These are phyloP conservation scores for Lonicera japonica DNA, from an alignment of 129 eudicot species.

Conservation along the genomic window DNA sequence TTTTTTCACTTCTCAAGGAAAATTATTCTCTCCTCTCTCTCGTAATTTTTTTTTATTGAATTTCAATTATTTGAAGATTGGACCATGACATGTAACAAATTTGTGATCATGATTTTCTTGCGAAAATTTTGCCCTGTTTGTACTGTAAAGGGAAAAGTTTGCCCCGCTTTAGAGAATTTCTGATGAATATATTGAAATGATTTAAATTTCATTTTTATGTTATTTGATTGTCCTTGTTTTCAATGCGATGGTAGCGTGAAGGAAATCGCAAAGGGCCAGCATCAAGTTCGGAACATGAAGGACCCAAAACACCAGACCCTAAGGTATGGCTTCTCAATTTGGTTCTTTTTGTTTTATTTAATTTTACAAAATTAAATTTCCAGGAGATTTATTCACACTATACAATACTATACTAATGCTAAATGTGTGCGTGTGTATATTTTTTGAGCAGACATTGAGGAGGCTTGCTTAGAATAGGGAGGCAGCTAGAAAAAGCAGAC, in stretches of 20 bases:
- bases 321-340: constrained; percentile 39
- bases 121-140: constrained; percentile 7
- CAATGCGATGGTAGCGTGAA: constrained; percentile 56
- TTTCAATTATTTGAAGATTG: constrained; percentile 7
- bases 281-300: constrained; percentile 80
- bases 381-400: neutral
- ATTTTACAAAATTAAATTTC: neutral
- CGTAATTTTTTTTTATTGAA: constrained; percentile 13
- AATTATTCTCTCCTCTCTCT: constrained; percentile 6
- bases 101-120: too few relatives aligned
- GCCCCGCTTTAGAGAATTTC: too few relatives aligned
- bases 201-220: neutral
- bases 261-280: constrained; percentile 82
- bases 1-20: constrained; percentile 16
- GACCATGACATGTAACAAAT: constrained; percentile 36
- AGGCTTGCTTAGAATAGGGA: constrained; percentile 99
- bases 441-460: constrained; percentile 69
- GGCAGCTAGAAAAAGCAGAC: constrained; percentile 98
- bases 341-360: too few relatives aligned
- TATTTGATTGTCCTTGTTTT: too few relatives aligned
- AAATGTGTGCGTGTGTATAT: constrained; percentile 16
- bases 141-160: constrained; percentile 10
- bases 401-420: too few relatives aligned
- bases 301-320: constrained; percentile 93
- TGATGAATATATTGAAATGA: constrained; percentile 5